These are phyloP conservation scores for Hygrophoropsis aurantiaca DNA, from an alignment of 768 basidiomycete genomes.

Conservation along the genomic window DNA sequence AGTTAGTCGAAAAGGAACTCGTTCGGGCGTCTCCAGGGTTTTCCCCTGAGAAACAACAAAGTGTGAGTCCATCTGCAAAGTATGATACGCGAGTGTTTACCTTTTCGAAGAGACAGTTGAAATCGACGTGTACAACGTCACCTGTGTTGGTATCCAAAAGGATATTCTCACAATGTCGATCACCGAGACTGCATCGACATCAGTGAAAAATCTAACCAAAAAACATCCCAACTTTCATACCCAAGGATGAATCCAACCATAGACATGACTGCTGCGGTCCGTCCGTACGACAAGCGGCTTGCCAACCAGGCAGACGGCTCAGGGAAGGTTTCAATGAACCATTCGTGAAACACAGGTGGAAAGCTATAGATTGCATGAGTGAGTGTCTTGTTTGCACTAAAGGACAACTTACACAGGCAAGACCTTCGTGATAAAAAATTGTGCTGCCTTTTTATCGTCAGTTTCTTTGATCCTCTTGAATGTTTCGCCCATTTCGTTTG, in stretches of 20 bases:
- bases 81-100: constrained; percentile 35
- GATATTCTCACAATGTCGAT: constrained; percentile 96
- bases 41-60: constrained; percentile 52
- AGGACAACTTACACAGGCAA: constrained; percentile 49
- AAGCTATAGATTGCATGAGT: constrained; percentile 42
- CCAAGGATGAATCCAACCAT: constrained; percentile 98
- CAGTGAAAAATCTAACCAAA: not conserved
- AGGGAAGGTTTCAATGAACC: constrained; percentile 96
- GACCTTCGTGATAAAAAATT: constrained; percentile 53
- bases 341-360: constrained; percentile 91
- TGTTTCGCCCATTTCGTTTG: constrained; percentile 41
- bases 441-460: constrained; percentile 48
- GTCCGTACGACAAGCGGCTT: constrained; percentile 80
- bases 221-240: constrained; percentile 42
- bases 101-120: constrained; percentile 97
- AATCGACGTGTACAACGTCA: constrained; percentile 94
- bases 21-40: constrained; percentile 82
- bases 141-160: constrained; percentile 86
- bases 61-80: not conserved
- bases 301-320: constrained; percentile 95
- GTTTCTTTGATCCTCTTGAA: constrained; percentile 53
- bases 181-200: constrained; percentile 70
- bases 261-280: constrained; percentile 95
- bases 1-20: constrained; percentile 92
- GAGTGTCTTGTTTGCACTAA: not conserved